Base-by-base conservation (phyloP, 2,329 filamentous ascomycete genomes). In the Lachnellula willkommii region DNA sequence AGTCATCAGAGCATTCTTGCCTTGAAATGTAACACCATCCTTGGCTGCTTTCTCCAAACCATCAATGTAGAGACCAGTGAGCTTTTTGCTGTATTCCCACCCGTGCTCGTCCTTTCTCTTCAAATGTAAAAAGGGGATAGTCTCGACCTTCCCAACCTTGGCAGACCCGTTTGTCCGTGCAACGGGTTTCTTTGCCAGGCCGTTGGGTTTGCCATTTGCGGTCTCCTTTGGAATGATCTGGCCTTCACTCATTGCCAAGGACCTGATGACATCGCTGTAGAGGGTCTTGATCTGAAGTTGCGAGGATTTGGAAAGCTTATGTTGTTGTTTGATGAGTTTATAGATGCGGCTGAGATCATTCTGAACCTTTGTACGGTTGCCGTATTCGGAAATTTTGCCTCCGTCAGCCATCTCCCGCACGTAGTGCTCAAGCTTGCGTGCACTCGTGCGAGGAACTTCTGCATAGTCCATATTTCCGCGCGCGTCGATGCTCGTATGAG, bases 31-130 rank as follows among this genome's bases (percentile, higher is more conserved):
- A 57, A 99, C 85, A 72, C 94, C 94, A 54, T 84, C 80, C 68
- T 85, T 88, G 62, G 94, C 94, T 63, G 92, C 91, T 61, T 92
- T 83, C 76, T 96, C 92, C 35, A 99, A 76, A 60, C 90, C 91
- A 71, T 96, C 90, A 36, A 99, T 83, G 72, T 99, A 99, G 65
- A 92, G 75, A 55, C 90, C 89, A 24, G 94, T 97, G 56, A 99
- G 83, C 78, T 95, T 96, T 82, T 97, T 99, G 84, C 90, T 97
- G 79, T 97, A 99, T 70, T 97, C 92, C 94, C 94, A 99, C 59
- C 93, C 93, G 68, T 96, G 88, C 60, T 92, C 84, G 53, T 89
- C 85, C 75, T 95, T 95, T 73, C 90, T 89, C 83, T 96, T 96
- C 56, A 99, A 79, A 72, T 99, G 94, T 52, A 99, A 77, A 84